Evolutionary conservation across 2,329 filamentous ascomycete species (phyloP), one percentile per base, ranked within the genome.

Genomic region (Zymoseptoria pseudotritici): DNA sequence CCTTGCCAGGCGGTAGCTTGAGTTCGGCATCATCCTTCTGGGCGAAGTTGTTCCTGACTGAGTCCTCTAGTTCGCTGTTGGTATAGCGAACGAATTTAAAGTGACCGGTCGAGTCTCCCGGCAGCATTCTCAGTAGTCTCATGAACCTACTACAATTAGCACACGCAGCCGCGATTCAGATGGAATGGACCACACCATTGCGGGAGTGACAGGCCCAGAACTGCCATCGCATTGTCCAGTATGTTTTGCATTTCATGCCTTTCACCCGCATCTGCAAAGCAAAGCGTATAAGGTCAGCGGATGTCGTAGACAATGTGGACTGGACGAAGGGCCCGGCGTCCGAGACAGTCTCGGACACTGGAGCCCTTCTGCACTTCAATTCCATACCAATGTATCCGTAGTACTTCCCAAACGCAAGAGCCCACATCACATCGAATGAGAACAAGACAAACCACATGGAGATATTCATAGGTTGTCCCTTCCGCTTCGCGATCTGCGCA

Each of bases 391-490:
- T 54, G 57, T 66, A 66, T 20, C 57, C 50, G 29, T 67, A 67
- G 56, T 67, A 52, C 58, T 66, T 66, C 13, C 65, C 62, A 49
- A 68, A 66, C 3, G 65, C 62, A 3, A 80, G 66, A 17, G 69
- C 69, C 5, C 76, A 74, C 74, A 79, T 78, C 19, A 76, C 70
- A 62, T 79, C 77, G 64, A 76, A 79, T 10, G 66, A 70, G 62
- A 73, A 79, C 53, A 75, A 71, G 21, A 72, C 73, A 59, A 77
- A 76, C 65, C 72, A 77, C 52, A 75, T 70, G 1, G 71, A 67
- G 21, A 77, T 66, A 56, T 77, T 69, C 8, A 80, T 60, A 1
- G 71, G 65, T 58, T 66, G 54, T 56, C 70, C 64, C 8, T 56
- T 26, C 7, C 54, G 56, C 49, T 69, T 67, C 0, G 57, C 54